Evolutionary conservation across 1,284 basidiomycete genomes (phyloP), one percentile per base, ranked within the genome.

Genomic region (Macrocystidia cucumis): DNA sequence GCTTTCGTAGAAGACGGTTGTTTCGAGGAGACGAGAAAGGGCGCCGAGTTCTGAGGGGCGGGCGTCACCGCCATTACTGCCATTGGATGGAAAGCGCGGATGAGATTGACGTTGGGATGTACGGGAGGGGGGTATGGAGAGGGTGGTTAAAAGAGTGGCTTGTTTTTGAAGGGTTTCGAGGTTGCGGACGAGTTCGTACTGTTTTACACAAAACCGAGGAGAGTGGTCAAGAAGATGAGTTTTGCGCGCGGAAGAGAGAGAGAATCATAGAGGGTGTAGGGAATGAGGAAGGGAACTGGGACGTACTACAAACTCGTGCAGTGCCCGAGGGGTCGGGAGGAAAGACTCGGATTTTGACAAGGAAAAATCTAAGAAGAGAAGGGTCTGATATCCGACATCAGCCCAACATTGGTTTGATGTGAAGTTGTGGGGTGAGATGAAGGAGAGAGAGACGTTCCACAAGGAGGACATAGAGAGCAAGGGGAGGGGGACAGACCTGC

Each of bases 131-230:
- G 46, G 58, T 5, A 55, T 41, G 1, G 55, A 53, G 1, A 74
- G 46, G 8, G 58, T 55, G 32, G 65, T 58, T 17, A 78, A 51
- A 11, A 75, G 47, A 1, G 46, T 42, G 20, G 52, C 42, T 43
- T 78, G 72, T 35, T 67, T 73, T 35, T 60, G 60, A 21, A 81
- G 49, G 19, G 62, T 55, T 1, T 60, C 43, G 2, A 69, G 60
- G 4, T 72, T 73, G 11, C 75, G 67, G 21, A 79, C 69, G 11
- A 81, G 57, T 45, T 83, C 78, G 40, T 83, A 82, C 78, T 81
- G 29, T 2, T 13, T 14, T 36, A n/a, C n/a, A n/a, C n/a, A n/a
- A n/a, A n/a, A n/a, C n/a, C n/a, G n/a, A n/a, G n/a, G n/a, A n/a
- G n/a, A n/a, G n/a, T n/a, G n/a, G n/a, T n/a, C n/a, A n/a, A n/a